Conservation (phyloP, 78 protist genomes). For the Dictyostelium purpureum region DNA sequence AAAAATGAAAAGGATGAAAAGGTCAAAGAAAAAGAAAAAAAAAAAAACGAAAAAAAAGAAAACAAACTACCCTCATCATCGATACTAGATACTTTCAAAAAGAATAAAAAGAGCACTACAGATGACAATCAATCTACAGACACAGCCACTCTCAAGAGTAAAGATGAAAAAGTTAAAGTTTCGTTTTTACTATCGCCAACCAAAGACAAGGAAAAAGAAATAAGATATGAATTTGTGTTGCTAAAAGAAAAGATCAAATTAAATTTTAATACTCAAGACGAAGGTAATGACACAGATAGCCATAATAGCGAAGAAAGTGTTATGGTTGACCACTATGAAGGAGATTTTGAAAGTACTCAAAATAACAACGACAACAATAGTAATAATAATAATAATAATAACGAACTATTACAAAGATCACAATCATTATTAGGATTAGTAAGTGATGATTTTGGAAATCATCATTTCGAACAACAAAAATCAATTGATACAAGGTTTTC, state of each 20-base stretch:
- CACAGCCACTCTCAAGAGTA: background rate
- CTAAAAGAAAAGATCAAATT: background rate
- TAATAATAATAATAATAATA: background rate
- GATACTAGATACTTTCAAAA: background rate
- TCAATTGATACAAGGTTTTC: slow-evolving; percentile 7
- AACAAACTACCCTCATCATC: slow-evolving; percentile 10
- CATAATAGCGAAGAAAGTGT: background rate
- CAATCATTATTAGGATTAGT: background rate
- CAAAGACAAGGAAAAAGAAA: background rate
- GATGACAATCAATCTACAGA: background rate
- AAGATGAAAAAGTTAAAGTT: background rate
- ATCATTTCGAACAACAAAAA: background rate
- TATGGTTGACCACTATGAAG: background rate
- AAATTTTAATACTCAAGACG: background rate
- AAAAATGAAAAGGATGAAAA: background rate
- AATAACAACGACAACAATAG: background rate
- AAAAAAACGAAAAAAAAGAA: background rate
- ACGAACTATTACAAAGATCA: background rate
- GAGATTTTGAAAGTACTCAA: background rate
- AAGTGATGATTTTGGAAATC: slow-evolving; percentile 2
- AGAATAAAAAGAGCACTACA: background rate
- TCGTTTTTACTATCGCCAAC: slow-evolving; percentile 16
- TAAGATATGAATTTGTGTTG: slow-evolving; percentile 6
- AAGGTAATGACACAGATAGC: background rate
- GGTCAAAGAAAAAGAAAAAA: background rate